Base-by-base conservation (phyloP, 2,329 filamentous ascomycete species). In the Elsinoe arachidis region DNA sequence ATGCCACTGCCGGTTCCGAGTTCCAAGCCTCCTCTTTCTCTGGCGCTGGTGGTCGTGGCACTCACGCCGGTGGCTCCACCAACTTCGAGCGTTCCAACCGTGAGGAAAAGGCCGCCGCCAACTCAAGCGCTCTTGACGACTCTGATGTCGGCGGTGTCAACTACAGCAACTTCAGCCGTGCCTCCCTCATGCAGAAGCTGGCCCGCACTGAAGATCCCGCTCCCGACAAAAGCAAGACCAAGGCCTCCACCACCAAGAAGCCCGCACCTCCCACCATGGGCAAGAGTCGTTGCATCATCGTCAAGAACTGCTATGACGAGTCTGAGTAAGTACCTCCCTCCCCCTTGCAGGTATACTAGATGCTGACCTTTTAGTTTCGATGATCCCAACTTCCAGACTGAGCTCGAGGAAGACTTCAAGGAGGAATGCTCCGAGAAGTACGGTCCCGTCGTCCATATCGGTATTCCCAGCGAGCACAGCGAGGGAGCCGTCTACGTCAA, bases 141-240 rank as follows among this genome's bases (percentile, higher is more conserved):
- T 95, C 91, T 61, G 93, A 99, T 73, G 93, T 99, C 70, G 90
- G 88, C 54, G 93, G 93, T 69, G 92, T 99, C 74, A 97, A 97
- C 76, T 97, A 97, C 86, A 96, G 90, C 81, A 96, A 96, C 74
- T 96, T 95, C 78, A 96, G 90, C 80, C 89, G 93, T 76, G 90
- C 97, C 78, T 89, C 91, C 70, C 85, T 99, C 75, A 99, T 99
- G 93, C 85, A 90, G 74, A 96, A 97, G 77, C 88, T 99, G 74
- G 91, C 93, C 70, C 86, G 93, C 80, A 92, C 88, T 76, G 91
- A 97, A 75, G 90, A 97, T 70, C 79, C 84, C 64, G 75, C 79
- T 61, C 64, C 84, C 88, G 74, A 81, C 82, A 70, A 85, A 87
- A 72, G 78, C 87, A 89, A 89, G 70, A 57, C 63, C 63, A 34